Percentiles rank a stretch among this genome's conserved stretches.
phyloP scores from a whole-genome alignment of 768 basidiomycete species.

The Gelatoporia subvermispora region DNA sequence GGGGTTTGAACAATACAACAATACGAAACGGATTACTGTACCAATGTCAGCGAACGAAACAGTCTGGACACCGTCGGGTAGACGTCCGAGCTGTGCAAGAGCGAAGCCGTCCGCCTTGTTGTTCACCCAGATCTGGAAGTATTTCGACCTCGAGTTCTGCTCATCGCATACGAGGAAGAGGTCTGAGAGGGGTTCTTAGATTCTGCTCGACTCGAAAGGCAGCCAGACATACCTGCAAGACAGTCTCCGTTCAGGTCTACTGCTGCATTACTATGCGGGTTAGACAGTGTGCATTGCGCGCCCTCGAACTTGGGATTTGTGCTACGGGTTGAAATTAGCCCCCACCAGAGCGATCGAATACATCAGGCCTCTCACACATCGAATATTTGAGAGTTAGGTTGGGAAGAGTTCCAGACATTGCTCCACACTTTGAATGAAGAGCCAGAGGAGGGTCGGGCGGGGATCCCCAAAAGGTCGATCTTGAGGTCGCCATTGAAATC shows the following conservation, averaged over 20 bases:
- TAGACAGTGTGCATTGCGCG: slow-evolving; percentile 67
- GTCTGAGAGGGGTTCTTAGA: slow-evolving; percentile 37
- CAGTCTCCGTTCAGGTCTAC: slow-evolving; percentile 96
- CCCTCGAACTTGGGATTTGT: slow-evolving; percentile 56
- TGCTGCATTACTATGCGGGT: slow-evolving; percentile 92
- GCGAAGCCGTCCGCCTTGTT: slow-evolving; percentile 71
- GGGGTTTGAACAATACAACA: slow-evolving; percentile 2
- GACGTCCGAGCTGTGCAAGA: slow-evolving; percentile 56
- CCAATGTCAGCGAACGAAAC: slow-evolving; percentile 91
- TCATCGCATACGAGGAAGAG: slow-evolving; percentile 85
- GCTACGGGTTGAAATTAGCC: slow-evolving; percentile 28
- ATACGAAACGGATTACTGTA: slow-evolving; percentile 23
- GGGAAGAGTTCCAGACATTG: slow-evolving; percentile 70
- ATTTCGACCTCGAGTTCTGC: slow-evolving; percentile 42
- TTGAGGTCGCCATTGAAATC: slow-evolving; percentile 87
- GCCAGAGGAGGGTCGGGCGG: slow-evolving; percentile 27
- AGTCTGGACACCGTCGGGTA: slow-evolving; percentile 74
- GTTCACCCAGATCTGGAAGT: slow-evolving; percentile 92
- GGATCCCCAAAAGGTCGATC: slow-evolving; percentile 78
- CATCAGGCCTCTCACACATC: slow-evolving; percentile 46
- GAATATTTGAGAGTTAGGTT: slow-evolving; percentile 51
- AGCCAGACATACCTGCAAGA: slow-evolving; percentile 61
- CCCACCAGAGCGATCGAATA: not conserved
- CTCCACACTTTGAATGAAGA: slow-evolving; percentile 64
- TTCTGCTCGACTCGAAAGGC: not conserved